A percentile compares a stretch with the other conserved stretches of the same genome.
phyloP scores from a whole-genome alignment of 2,329 filamentous ascomycete species.

The Bretziella fagacearum region DNA sequence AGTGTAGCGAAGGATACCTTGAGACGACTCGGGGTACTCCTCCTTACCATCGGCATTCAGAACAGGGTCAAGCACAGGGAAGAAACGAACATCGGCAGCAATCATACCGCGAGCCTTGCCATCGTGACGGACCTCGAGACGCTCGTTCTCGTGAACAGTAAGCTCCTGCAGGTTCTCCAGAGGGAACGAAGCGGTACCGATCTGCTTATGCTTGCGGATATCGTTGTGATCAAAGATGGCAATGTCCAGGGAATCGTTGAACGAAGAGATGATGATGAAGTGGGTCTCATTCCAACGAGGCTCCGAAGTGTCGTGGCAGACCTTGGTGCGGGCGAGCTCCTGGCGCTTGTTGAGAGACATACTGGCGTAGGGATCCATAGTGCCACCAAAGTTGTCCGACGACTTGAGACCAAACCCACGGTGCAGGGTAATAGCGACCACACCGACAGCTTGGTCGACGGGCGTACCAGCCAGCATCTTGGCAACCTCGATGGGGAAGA shows the following conservation, averaged over 20 bases:
- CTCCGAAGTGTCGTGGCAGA: constrained; percentile 64
- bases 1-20: constrained; percentile 84
- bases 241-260: constrained; percentile 73
- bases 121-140: constrained; percentile 66
- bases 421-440: constrained; percentile 80
- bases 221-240: constrained; percentile 88
- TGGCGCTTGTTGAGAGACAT: constrained; percentile 71
- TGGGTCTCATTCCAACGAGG: constrained; percentile 95
- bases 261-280: constrained; percentile 83
- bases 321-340: constrained; percentile 77
- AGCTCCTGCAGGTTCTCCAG: constrained; percentile 68
- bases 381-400: constrained; percentile 79
- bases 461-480: constrained; percentile 93
- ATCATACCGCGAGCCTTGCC: constrained; percentile 71
- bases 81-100: constrained; percentile 76
- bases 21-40: constrained; percentile 71
- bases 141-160: constrained; percentile 64
- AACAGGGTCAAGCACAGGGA: constrained; percentile 52
- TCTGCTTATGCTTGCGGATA: constrained; percentile 87
- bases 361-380: constrained; percentile 75
- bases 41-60: constrained; percentile 53
- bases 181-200: constrained; percentile 65
- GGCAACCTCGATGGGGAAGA: constrained; percentile 95
- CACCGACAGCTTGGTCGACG: constrained; percentile 89
- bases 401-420: constrained; percentile 89